Base-by-base conservation (phyloP, 1,284 basidiomycete species). In the Coniophora puteana region DNA sequence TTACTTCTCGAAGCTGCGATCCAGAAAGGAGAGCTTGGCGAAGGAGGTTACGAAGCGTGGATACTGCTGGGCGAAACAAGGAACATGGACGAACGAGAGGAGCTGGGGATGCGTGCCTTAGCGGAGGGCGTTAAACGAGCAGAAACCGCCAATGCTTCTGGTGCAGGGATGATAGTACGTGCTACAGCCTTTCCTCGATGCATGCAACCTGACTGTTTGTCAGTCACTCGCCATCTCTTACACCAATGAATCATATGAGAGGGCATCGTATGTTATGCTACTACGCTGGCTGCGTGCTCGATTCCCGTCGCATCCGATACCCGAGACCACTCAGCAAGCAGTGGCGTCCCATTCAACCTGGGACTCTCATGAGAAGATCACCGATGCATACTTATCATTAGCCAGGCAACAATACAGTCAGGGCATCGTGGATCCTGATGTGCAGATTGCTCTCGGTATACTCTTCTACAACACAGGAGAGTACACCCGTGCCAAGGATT, bases 181-280 rank as follows among this genome's bases (percentile, higher is more conserved):
- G 37, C 28, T 42, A 47, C 32, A 16, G 37, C 17, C 20, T n/a
- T 41, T 10, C 40, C 12, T 28, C 24, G 28, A 29, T 25, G 36
- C 32, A 46, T 38, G 36, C 26, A 32, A 14, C 43, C 24, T 22
- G 14, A 28, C 23, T n/a, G 17, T 40, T 46, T 40, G 22, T 18
- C 46, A 94, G 92, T 91, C 91, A 4, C 77, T 99, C 14, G 94
- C 96, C 3, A 95, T 98, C 51, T 93, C 92, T 4, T 99, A 93
- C 64, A 97, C 94, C 35, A 99, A 99, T 59, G 96, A 99, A 68
- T 83, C 83, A 0, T 88, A 87, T 57, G 95, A 99, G 55, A 75
- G 87, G 6, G 93, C 86, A 2, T 89, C 95, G 2, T 83, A 97
- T 55, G 71, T 83, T 1, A 93, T 89, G 66, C 77, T 99, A 18